These are phyloP conservation scores for Claviceps quebecensis DNA, from an alignment of 2,329 filamentous ascomycete genomes.

Conservation along the genomic window DNA sequence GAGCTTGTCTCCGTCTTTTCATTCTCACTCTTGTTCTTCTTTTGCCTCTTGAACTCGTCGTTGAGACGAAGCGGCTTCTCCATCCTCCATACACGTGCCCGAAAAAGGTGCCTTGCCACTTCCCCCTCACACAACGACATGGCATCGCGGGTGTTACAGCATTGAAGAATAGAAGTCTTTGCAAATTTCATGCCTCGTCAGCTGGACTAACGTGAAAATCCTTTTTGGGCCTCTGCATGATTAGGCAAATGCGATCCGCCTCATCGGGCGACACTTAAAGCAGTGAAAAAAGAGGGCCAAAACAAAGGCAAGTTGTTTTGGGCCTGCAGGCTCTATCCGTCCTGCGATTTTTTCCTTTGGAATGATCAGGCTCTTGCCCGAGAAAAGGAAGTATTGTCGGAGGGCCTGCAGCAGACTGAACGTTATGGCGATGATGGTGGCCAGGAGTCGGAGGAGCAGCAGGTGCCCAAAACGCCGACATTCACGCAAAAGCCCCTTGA, in stretches of 20 bases:
- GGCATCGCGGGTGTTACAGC: neutral
- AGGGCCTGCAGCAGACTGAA: slow-evolving; percentile 2
- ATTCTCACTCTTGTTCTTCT: neutral
- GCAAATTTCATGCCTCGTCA: neutral
- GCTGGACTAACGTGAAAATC: slow-evolving; percentile 1
- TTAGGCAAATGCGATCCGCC: slow-evolving; percentile 30
- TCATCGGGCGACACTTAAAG: slow-evolving; percentile 19
- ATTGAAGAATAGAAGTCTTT: neutral
- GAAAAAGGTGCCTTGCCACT: neutral
- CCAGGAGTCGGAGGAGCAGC: neutral
- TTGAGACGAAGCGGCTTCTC: too few relatives aligned
- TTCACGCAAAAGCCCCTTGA: slow-evolving; percentile 17
- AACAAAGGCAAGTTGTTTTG: slow-evolving; percentile 31
- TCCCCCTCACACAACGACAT: neutral
- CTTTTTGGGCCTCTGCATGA: neutral
- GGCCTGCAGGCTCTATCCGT: slow-evolving; percentile 21
- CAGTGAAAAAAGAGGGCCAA: slow-evolving; percentile 22
- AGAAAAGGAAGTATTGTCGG: slow-evolving; percentile 12
- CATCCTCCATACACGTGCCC: neutral
- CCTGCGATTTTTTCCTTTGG: slow-evolving; percentile 33
- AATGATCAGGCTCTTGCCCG: slow-evolving; percentile 22
- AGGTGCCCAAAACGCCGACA: slow-evolving; percentile 13
- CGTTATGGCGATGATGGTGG: neutral
- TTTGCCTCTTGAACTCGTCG: neutral
- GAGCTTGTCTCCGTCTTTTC: neutral